Percentiles rank a stretch among this genome's conserved stretches.
phyloP scores from a whole-genome alignment of 2,329 filamentous ascomycete genomes.

The Aspergillus sp. region DNA sequence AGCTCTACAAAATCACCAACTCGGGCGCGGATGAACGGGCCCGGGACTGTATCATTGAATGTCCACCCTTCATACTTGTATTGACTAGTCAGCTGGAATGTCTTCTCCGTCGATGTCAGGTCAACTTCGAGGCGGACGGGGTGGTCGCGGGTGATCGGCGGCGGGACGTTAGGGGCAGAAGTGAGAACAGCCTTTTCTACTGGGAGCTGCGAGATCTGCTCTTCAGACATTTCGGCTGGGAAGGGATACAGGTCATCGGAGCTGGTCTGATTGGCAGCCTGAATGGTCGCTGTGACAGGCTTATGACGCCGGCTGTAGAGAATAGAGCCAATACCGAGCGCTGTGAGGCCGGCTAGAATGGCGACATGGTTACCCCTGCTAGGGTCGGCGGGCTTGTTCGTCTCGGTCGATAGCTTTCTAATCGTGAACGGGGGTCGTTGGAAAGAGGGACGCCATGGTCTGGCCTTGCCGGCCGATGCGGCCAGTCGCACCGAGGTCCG shows the following conservation, averaged over 20 bases:
- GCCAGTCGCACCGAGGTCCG: neutral
- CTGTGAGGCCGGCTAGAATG: neutral
- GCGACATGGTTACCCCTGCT: neutral
- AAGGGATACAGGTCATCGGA: neutral
- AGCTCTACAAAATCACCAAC: constrained; percentile 35
- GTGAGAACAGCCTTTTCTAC: constrained; percentile 30
- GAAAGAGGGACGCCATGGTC: neutral
- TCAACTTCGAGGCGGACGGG: constrained; percentile 32
- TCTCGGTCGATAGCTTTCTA: neutral
- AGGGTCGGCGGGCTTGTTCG: neutral
- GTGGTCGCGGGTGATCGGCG: constrained; percentile 30
- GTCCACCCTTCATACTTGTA: constrained; percentile 40
- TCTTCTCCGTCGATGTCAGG: constrained; percentile 26
- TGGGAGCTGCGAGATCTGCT: neutral
- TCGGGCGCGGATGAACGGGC: constrained; percentile 37
- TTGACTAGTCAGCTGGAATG: constrained; percentile 31
- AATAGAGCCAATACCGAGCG: neutral
- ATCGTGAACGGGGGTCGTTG: too few species aligned
- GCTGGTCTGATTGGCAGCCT: neutral
- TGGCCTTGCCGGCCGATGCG: neutral
- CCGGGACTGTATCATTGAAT: constrained; percentile 35
- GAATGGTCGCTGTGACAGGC: neutral
- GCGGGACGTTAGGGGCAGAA: constrained; percentile 31
- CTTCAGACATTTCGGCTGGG: neutral
- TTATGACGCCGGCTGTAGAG: neutral